Base-by-base conservation (phyloP, 2,329 filamentous ascomycete genomes). In the Colletotrichum chlorophyti region DNA sequence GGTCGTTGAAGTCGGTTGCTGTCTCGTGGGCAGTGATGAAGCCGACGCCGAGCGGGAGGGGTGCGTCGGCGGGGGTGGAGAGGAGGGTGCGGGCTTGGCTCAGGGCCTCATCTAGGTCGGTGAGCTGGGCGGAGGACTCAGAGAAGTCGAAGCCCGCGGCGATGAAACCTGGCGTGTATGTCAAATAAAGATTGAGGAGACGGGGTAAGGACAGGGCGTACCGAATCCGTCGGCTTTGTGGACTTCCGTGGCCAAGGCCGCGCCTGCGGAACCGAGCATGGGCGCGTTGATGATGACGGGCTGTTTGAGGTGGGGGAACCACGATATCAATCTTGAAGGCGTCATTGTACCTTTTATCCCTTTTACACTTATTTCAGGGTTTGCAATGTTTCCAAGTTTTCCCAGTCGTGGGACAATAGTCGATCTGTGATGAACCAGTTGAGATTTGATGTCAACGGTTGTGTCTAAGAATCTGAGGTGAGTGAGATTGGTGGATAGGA, bases 31-130 rank as follows among this genome's bases (percentile, higher is more conserved):
- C 84, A 41, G 85, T 82, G 51, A 90, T 78, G 70, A 90, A 86
- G 52, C 87, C 88, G 4, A 89, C 75, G 58, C 82, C 85, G 32
- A 90, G 72, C 32, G 82, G 82, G 1, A 84, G 69, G 3, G 71
- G 62, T 3, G 51, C 61, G 21, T 38, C 41, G 5, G 47, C 24
- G n/a, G 55, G 53, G 15, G 64, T 55, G 19, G 65, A 64, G 14
- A 74, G 66, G 23, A 70, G 69, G 11, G 58, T 23, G 7, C 67
- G 65, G 53, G 65, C 65, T 34, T 73, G 66, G 29, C 62, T 46
- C 17, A 77, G 67, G 46, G 74, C 68, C 35, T 63, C 62, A 23
- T 70, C 64, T 29, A 77, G 72, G 29, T 67, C 66, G 24, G 55
- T 61, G 32, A 77, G 64, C 23, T 75, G 66, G 2, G 67, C 38